phyloP scores from a whole-genome alignment of 2,329 filamentous ascomycete species.

The Penicillium crustosum region DNA sequence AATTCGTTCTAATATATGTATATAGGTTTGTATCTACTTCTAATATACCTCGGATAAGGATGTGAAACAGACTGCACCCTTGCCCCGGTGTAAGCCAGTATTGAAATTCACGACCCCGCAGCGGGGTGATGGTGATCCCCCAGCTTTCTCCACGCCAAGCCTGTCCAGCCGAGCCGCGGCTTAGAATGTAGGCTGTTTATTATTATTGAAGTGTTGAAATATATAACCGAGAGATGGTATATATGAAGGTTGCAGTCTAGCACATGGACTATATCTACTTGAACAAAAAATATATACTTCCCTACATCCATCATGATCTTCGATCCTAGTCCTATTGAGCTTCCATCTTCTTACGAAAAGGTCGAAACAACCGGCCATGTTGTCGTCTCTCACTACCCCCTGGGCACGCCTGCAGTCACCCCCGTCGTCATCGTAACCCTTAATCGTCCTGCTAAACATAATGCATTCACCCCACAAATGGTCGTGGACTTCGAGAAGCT shows the following conservation, averaged over 20 bases:
- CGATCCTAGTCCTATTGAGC: constrained; percentile 20
- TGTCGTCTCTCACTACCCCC: constrained; percentile 39
- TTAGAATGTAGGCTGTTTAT: not conserved
- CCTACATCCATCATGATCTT: constrained; percentile 20
- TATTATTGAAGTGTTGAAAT: not conserved
- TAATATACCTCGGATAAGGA: not conserved
- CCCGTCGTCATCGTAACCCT: constrained; percentile 52
- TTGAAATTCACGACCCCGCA: not conserved
- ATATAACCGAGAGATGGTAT: not conserved
- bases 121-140: constrained; percentile 6
- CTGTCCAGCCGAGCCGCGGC: not conserved
- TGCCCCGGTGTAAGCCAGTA: not conserved
- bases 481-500: constrained; percentile 47
- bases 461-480: constrained; percentile 57
- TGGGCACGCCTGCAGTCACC: constrained; percentile 50
- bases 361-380: constrained; percentile 35
- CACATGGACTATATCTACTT: not conserved
- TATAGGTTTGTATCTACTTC: not conserved
- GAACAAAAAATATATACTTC: not conserved
- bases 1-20: not conserved
- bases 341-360: constrained; percentile 24
- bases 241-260: not conserved
- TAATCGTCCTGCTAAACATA: constrained; percentile 58
- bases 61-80: not conserved
- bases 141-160: constrained; percentile 4